Base-by-base conservation (phyloP, 1,139 yeast species). In the Candida labiduridarum region DNA sequence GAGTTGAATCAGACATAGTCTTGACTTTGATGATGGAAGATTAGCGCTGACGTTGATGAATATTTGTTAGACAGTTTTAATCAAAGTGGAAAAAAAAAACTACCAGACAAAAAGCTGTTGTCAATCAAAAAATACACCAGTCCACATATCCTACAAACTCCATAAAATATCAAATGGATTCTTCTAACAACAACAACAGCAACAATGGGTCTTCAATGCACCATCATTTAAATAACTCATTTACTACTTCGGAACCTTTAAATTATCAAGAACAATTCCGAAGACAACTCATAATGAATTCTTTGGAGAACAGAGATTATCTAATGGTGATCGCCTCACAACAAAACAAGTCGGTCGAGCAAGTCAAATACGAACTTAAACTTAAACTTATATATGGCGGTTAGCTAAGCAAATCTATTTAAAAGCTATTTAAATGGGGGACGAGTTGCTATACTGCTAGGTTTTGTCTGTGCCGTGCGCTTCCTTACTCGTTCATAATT, bases 261-360 rank as follows among this genome's bases (percentile, higher is more conserved):
- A 67, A 60, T 52, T 74, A 72, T 54, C 74, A 69, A 49, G 80
- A 76, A 53, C 72, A 72, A 51, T 58, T 68, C 18, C 62, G 78
- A 38, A 60, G 78, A 30, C 78, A 72, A 54, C 66, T 65, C 29
- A 73, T 76, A 35, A 55, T 74, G 55, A 74, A 74, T 53, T 72
- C 79, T 27, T 55, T 76, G 61, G 80, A 76, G 52, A 77, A 74
- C 52, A 63, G 59, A 50, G 82, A 77, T 57, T 77, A 74, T 56
- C 59, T 77, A 46, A 56, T 77, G 58, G 67, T 74, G 36, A 68
- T 76, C 11, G 80, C 81, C 2, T 65, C 71, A 42, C 79, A 75
- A 56, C 78, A 75, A 57, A 67, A 69, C 46, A 76, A 75, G 54
- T 66, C 74, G 2, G 79, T 74, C 31, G 75, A 69, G 52, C 78